Percentiles rank a stretch among this genome's conserved stretches.
Conservation (phyloP, 768 basidiomycete species). For the Paxillus ammoniavirescens region DNA sequence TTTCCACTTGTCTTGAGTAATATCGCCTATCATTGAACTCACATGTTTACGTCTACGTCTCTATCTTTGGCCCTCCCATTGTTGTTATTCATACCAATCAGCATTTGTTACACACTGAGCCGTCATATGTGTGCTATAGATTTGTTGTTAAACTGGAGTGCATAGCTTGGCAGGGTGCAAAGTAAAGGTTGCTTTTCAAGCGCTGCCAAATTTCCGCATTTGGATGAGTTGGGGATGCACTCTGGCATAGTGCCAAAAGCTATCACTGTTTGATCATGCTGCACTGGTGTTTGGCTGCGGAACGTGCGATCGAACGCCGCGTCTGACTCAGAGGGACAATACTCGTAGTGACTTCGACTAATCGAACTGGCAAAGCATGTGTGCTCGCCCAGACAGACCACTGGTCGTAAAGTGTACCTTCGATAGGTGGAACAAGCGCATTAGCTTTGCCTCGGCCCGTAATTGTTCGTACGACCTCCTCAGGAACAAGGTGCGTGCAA, state of each 20-base stretch:
- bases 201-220: not conserved
- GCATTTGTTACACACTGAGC: conserved; percentile 10
- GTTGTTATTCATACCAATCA: conserved; percentile 7
- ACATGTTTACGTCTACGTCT: conserved; percentile 22
- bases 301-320: conserved; percentile 12
- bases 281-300: conserved; percentile 20
- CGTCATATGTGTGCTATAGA: conserved; percentile 4
- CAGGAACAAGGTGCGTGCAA: conserved; percentile 60
- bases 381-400: conserved; percentile 65
- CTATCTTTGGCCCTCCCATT: not conserved
- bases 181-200: too few relatives aligned
- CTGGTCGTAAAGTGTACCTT: conserved; percentile 83
- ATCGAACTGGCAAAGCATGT: conserved; percentile 22
- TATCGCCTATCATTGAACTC: conserved; percentile 18
- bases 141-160: not conserved
- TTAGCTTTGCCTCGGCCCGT: conserved; percentile 76
- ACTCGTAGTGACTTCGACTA: conserved; percentile 5
- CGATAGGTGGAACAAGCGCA: conserved; percentile 69
- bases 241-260: not conserved
- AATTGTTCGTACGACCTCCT: conserved; percentile 79
- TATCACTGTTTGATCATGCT: not conserved
- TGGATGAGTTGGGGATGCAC: not conserved
- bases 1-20: conserved; percentile 87
- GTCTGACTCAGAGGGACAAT: not conserved
- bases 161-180: not conserved